Evolutionary conservation across 108 stramenopile species (phyloP), one percentile per base, ranked within the genome.

Genomic region (Licmophora abbreviata): DNA sequence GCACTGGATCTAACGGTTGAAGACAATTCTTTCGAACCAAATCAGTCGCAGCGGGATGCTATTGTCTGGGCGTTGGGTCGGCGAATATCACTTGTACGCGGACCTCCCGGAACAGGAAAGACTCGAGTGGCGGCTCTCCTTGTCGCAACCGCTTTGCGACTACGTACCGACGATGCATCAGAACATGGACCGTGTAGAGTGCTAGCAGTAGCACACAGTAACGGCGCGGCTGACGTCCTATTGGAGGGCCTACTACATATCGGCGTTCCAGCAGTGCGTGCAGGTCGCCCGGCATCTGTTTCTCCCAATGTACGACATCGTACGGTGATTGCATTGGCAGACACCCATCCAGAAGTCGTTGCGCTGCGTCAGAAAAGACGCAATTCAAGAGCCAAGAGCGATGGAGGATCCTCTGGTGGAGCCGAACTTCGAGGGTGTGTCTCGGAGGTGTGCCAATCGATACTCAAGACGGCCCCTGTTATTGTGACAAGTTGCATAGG

Each of bases 201-300:
- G 24, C 48, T 85, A 34, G 83, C 79, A 1, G 83, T 85, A 1
- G 58, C 79, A 8, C 83, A 85, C 35, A 63, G 60, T 22, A 85
- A 85, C 32, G 79, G 79, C 21, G 83, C 83, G 11, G 83, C 83
- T 0, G 83, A 85, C 65, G 79, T 81, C 2, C 26, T 85, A n/a
- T 34, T 85, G 14, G 49, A 75, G 47, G 83, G 79, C 4, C 40
- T 85, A 28, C 40, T 81, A 29, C 43, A 74, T 8, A 48, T 73
- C 46, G 75, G 75, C n/a, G 74, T 85, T 15, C 79, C 76, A 15
- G 83, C 83, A 15, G 79, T 85, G 12, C 70, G 83, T 17, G 43
- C 53, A 0, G 83, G 83, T 14, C 52, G 83, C 0, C 79, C 83
- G 2, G 77, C 83, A 0, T 62, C 74, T 1, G 77, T 85, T 6